Percentiles rank a stretch among this genome's conserved stretches.
Conservation (phyloP, 2,329 filamentous ascomycete genomes). For the Penicillium thymicola region DNA sequence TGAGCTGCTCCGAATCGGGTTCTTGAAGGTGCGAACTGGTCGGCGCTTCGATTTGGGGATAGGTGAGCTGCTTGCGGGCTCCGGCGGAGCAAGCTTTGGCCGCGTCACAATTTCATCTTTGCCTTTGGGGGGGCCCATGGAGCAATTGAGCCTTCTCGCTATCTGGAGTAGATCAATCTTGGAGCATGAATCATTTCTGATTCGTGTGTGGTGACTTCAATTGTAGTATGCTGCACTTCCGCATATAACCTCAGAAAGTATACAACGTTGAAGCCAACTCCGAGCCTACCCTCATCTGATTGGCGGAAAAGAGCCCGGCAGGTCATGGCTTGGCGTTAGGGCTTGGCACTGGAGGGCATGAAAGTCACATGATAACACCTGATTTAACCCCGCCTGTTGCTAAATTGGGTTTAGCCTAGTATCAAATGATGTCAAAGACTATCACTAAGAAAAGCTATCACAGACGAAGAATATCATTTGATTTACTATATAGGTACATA, state of each 20-base stretch:
- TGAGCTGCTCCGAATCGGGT: constrained; percentile 2
- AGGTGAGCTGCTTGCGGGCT: neutral
- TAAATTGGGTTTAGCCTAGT: neutral
- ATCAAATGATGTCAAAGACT: constrained; percentile 16
- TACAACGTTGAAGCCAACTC: neutral
- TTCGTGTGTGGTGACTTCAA: neutral
- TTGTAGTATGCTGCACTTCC: neutral
- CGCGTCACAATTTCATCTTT: neutral
- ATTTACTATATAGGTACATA: no score
- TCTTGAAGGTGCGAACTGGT: constrained; percentile 12
- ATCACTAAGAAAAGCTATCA: neutral
- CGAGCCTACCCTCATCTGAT: neutral
- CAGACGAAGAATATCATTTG: neutral
- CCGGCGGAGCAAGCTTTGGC: neutral
- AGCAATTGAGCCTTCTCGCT: neutral
- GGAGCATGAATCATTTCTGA: neutral
- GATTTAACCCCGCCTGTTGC: neutral
- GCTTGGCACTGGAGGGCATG: constrained; percentile 3
- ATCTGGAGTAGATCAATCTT: neutral
- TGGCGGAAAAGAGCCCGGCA: constrained; percentile 8
- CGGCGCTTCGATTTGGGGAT: constrained; percentile 5
- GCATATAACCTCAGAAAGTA: neutral
- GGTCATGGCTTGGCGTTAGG: constrained; percentile 1
- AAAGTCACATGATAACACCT: constrained; percentile 4
- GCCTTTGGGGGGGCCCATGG: neutral